Evolutionary conservation across 1,139 yeast genomes (phyloP).

Genomic region (Blastobotrys proliferans): DNA sequence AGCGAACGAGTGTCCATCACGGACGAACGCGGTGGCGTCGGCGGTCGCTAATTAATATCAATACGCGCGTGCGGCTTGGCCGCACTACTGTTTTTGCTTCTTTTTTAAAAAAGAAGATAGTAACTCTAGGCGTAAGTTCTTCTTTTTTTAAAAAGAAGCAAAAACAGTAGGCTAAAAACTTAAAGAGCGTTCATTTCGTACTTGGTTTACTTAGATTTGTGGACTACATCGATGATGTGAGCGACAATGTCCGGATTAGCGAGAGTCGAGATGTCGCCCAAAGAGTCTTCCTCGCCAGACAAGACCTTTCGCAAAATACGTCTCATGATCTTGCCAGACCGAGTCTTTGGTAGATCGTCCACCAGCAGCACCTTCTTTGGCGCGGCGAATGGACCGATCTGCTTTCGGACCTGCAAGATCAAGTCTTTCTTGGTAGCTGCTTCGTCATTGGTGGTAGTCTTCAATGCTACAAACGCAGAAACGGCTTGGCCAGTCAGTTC

Average conservation of each 20-base stretch:
- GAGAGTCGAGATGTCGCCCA: constrained; percentile 90
- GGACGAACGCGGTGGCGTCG: no score
- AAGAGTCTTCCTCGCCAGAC: constrained; percentile 83
- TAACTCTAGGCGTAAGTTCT: no score
- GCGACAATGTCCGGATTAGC: constrained; percentile 85
- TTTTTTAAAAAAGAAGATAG: no score
- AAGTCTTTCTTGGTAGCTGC: constrained; percentile 73
- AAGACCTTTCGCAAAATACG: constrained; percentile 91
- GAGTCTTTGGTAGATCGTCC: constrained; percentile 90
- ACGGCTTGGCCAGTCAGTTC: constrained; percentile 98
- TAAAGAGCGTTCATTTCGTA: no score
- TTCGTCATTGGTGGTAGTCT: constrained; percentile 46
- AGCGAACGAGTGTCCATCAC: no score
- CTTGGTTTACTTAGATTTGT: constrained; percentile 1
- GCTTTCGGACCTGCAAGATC: constrained; percentile 82
- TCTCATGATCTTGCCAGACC: constrained; percentile 99
- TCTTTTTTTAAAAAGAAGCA: no score
- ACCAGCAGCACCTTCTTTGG: constrained; percentile 89
- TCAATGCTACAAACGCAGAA: constrained; percentile 86
- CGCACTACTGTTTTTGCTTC: no score
- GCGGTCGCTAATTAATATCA: no score
- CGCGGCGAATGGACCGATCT: constrained; percentile 97
- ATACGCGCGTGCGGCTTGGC: no score
- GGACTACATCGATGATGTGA: constrained; percentile 51
- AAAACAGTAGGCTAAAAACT: no score